A percentile compares a stretch with the other conserved stretches of the same genome.
phyloP scores from a whole-genome alignment of 2,329 filamentous ascomycete species.

The Massarina eburnea region DNA sequence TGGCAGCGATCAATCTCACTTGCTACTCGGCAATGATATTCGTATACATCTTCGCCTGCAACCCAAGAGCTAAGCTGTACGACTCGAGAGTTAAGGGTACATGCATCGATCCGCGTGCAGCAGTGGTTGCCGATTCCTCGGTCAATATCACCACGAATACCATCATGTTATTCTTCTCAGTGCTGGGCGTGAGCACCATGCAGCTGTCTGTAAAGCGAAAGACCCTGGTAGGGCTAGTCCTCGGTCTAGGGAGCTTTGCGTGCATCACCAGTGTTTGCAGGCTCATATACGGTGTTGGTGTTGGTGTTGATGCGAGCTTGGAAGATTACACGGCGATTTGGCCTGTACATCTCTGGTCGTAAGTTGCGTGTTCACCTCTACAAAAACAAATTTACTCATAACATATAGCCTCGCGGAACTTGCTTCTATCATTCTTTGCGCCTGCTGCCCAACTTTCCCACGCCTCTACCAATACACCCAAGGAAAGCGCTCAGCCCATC shows the following conservation, averaged over 20 bases:
- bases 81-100: conserved; percentile 15
- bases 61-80: conserved; percentile 23
- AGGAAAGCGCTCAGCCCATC: background rate
- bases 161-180: conserved; percentile 16
- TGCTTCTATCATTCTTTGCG: conserved; percentile 9
- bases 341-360: conserved; percentile 13
- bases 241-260: conserved; percentile 10
- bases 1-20: conserved; percentile 20
- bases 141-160: conserved; percentile 27
- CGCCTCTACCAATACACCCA: conserved; percentile 11
- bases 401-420: conserved; percentile 8
- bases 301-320: conserved; percentile 1
- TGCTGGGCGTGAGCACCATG: conserved; percentile 9
- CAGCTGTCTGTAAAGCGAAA: conserved; percentile 7
- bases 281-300: conserved; percentile 8
- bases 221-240: conserved; percentile 5
- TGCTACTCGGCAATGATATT: conserved; percentile 20
- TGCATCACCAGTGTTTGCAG: conserved; percentile 12
- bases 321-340: conserved; percentile 8
- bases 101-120: conserved; percentile 15
- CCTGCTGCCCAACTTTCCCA: conserved; percentile 11
- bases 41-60: conserved; percentile 23
- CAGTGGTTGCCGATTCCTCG: conserved; percentile 13
- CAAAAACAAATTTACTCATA: background rate
- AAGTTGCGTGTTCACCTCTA: background rate